Base-by-base conservation (phyloP, 257 asterid species). In the Nicotiana otophora region DNA sequence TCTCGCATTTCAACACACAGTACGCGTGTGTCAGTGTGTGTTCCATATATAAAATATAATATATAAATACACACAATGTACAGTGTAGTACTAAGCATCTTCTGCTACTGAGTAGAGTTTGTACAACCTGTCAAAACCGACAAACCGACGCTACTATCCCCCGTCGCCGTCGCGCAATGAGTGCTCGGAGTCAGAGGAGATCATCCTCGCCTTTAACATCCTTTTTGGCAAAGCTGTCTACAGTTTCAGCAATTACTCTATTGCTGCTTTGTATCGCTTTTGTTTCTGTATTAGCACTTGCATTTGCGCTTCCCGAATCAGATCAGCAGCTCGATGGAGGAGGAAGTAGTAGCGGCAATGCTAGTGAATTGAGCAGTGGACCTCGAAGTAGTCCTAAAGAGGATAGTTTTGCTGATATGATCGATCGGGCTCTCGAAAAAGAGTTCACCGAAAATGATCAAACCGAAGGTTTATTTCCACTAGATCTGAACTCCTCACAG, bases 391-490 rank as follows among this genome's bases (percentile, higher is more conserved):
- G 69, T 80, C 84, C 85, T 36, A 93, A 90, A 87, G 98, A 93
- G 88, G 94, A 92, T 28, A 96, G 97, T 12, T 92, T 96, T 55
- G 98, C 99, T 67, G 98, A 92, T 83, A 94, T 96, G 93, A 93
- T 94, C 81, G 98, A 93, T 92, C 97, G 96, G 57, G 99, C 99
- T 33, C 91, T 96, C 26, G 95, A 92, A 86, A 94, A 94, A 87
- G 99, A 96, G 88, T 96, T 96, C 85, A 87, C 93, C 53, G 99
- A 96, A 90, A 94, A 87, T 84, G 98, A 94, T 90, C 97, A 88
- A 86, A 91, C 83, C 58, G 90, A 94, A 93, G 98, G 98, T 96
- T 83, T 60, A 3, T 55, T 42, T 87, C 51, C 17, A 61, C 60
- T 84, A 82, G 94, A 93, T 93, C 97, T 88, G 80, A 12, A 20